Base-by-base conservation (phyloP, 331 rosid species). In the Rhamnella rubrinervis region DNA sequence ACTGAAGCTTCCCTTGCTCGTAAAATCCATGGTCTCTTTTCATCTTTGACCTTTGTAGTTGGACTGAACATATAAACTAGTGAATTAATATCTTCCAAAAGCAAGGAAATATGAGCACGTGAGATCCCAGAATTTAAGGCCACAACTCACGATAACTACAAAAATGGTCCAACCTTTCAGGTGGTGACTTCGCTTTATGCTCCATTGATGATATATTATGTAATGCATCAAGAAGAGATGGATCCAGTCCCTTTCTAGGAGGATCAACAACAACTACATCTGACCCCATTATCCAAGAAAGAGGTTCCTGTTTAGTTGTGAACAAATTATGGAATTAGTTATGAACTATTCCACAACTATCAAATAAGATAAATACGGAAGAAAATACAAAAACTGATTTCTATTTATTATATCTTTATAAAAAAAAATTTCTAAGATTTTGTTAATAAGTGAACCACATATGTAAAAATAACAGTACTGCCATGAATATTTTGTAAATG, bases 1-100 rank as follows among this genome's bases (percentile, higher is more conserved):
- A 88, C 92, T 55, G 92, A 78, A 82, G 72, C 82, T 85, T 91
- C 97, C 74, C 85, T 85, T 66, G 92, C 92, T 64, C 96, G 98
- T 74, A 93, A 85, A 82, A 93, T 78, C 98, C 98, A 93, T 1
- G 98, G 98, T 73, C 98, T 81, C 79, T 93, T 93, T 86, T 93
- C 98, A 77, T 88, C 96, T 74, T 84, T 90, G 62, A 26, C 79
- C 63, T 70, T 73, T 57, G 86, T 69, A 67, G 50, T 74, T 68
- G 89, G 70, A 71, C 96, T 93, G 91, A 73, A 79, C 63, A 55
- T 69, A 28, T 23, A 80, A 35, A 58, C 55, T 28, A 75, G 6
- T 5, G 37, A 26, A 21, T 71, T 71, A 77, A 55, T 66, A 55
- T 49, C 37, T 61, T 21, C 49, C 72, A 18, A 58, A 28, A 10